Base-by-base conservation (phyloP, 2,329 filamentous ascomycete species). In the Ascomycota sp. region DNA sequence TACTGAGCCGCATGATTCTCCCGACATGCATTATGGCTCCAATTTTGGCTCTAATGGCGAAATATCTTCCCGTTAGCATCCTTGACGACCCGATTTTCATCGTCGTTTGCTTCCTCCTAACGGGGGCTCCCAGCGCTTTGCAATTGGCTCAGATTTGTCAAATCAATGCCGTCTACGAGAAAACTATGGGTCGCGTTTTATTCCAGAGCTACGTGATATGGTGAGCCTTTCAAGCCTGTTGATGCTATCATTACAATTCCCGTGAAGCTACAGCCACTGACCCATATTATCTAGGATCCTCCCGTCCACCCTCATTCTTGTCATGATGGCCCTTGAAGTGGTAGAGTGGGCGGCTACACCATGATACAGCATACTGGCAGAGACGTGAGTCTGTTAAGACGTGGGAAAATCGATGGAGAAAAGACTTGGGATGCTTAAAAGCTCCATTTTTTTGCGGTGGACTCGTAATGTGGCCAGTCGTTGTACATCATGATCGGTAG, bases 61-160 rank as follows among this genome's bases (percentile, higher is more conserved):
- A 93, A 51, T 93, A 76, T 48, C 69, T 92, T 24, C 82, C 82
- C 3, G 68, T 98, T 47, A 91, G 80, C 60, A 95, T 98, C 44
- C 62, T 98, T 27, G 89, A 91, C 50, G 89, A 98, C 49, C 89
- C 89, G 8, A 98, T 98, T 46, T 98, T 98, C 54, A 75, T 98
- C 43, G 81, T 98, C 43, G 89, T 98, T 27, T 93, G 84, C 57
- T 98, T 95, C 66, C 63, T 98, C 41, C 76, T 98, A 43, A 86
- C 82, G 0, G 89, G 89, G 27, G 89, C 89, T 3, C 89, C 89
- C 6, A 91, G 78, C 40, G 89, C 89, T 24, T 63, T 98, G 41
- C 89, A 98, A 57, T 61, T 98, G 48, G 86, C 89, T 6, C 89
- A 98, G 58, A 98, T 98, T 39, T 98, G 89, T 58, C 89, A 95